Conservation (phyloP, 164 flowering plant species). For the Annona cherimola region DNA sequence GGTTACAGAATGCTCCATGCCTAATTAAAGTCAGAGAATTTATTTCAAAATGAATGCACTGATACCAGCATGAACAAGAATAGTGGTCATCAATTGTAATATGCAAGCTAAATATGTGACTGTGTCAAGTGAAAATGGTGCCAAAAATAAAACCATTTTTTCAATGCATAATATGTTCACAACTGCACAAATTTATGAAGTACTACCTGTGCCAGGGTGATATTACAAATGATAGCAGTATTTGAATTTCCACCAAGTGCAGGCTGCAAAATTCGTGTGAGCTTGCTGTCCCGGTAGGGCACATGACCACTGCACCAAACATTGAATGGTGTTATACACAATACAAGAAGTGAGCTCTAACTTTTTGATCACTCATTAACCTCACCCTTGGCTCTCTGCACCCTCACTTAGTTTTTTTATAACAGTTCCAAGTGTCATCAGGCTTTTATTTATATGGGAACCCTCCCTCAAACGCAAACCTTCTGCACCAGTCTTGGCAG, state of each 20-base stretch:
- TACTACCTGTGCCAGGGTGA: conserved; percentile 94
- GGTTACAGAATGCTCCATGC: not conserved
- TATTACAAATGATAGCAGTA: conserved; percentile 95
- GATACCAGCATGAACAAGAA: not conserved
- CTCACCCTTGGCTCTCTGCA: conserved; percentile 93
- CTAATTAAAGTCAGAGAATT: not conserved
- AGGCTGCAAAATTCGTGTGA: conserved; percentile 95
- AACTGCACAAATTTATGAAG: not conserved
- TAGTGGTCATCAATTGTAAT: not conserved
- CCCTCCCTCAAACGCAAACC: conserved; percentile 96
- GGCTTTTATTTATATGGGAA: conserved; percentile 93
- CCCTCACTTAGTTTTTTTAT: conserved; percentile 97
- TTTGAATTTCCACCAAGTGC: conserved; percentile 98
- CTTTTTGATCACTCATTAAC: conserved; percentile 4
- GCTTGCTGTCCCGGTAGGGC: conserved; percentile 96
- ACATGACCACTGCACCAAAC: conserved; percentile 71
- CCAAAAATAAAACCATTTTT: too few species aligned
- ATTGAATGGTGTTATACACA: not conserved
- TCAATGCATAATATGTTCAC: not conserved
- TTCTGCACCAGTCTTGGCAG: conserved; percentile 97
- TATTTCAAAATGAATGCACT: not conserved
- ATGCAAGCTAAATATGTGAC: not conserved
- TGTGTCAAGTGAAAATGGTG: not conserved
- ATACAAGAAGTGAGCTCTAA: not conserved
- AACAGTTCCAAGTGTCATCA: conserved; percentile 98